Percentiles rank a stretch among this genome's conserved stretches.
Evolutionary conservation across 306 rosid species (phyloP).

Genomic region (Pyrus communis): DNA sequence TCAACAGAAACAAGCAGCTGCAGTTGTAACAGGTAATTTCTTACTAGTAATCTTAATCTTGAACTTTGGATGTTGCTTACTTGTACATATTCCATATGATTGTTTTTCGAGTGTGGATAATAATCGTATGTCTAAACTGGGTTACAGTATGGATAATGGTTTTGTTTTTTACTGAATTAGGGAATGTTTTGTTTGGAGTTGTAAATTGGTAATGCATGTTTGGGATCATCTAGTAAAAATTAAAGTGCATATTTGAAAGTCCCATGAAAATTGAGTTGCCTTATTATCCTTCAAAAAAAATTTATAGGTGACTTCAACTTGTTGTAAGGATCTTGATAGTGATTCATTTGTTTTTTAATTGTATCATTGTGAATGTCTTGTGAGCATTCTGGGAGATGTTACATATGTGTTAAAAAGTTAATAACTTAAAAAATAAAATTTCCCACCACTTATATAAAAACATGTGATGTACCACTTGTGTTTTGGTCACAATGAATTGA

Average conservation of each 20-base stretch:
- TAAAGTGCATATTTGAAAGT: background rate
- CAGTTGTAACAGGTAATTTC: constrained; percentile 57
- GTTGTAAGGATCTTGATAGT: background rate
- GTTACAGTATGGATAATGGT: background rate
- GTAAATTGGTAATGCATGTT: background rate
- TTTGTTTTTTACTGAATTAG: background rate
- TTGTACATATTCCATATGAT: background rate
- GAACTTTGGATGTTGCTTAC: background rate
- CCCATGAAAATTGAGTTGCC: background rate
- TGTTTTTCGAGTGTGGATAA: background rate
- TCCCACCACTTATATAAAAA: too few relatives aligned
- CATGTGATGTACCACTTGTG: too few relatives aligned
- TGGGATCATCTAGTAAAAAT: background rate
- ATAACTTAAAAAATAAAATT: too few relatives aligned
- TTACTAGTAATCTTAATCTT: background rate
- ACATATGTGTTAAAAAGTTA: too few relatives aligned
- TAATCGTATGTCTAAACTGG: background rate
- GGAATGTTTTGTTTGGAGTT: background rate
- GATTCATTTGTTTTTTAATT: background rate
- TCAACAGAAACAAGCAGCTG: constrained; percentile 82
- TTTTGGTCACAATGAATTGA: background rate
- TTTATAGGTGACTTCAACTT: background rate
- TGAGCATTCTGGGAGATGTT: background rate
- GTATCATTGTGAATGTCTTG: background rate
- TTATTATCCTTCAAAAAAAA: background rate